A percentile compares a stretch with the other conserved stretches of the same genome.
phyloP scores from a whole-genome alignment of 306 rosid genomes.

The Albizia julibrissin region DNA sequence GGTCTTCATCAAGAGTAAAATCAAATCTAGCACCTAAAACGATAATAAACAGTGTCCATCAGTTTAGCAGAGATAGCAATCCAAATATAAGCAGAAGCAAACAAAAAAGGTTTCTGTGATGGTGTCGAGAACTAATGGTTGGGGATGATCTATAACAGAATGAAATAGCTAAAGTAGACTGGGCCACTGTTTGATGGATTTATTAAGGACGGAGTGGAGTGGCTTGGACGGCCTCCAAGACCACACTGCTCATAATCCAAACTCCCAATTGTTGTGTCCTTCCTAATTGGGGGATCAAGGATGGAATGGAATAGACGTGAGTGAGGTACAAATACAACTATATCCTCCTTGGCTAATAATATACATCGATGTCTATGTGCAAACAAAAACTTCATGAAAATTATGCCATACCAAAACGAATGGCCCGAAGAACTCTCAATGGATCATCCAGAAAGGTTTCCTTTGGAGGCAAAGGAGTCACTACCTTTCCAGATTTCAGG shows the following conservation, averaged over 20 bases:
- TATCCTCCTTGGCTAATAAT: neutral
- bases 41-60: slow-evolving; percentile 19
- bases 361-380: neutral
- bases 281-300: neutral
- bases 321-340: neutral
- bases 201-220: neutral
- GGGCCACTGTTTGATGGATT: neutral
- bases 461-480: slow-evolving; percentile 87
- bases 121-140: neutral
- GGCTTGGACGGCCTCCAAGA: neutral
- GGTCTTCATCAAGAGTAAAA: slow-evolving; percentile 72
- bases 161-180: neutral
- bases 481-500: slow-evolving; percentile 82
- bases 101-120: slow-evolving; percentile 11
- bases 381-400: slow-evolving; percentile 2
- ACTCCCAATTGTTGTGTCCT: neutral
- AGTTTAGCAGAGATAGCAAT: slow-evolving; percentile 26
- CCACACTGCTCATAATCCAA: neutral
- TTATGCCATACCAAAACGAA: slow-evolving; percentile 71
- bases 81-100: neutral
- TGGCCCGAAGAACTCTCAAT: slow-evolving; percentile 89
- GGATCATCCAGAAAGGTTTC: slow-evolving; percentile 94
- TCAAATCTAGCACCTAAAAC: slow-evolving; percentile 83
- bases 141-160: neutral
- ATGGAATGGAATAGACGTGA: neutral